Conservation (phyloP, 2,329 filamentous ascomycete species). For the Trichophyton equinum region DNA sequence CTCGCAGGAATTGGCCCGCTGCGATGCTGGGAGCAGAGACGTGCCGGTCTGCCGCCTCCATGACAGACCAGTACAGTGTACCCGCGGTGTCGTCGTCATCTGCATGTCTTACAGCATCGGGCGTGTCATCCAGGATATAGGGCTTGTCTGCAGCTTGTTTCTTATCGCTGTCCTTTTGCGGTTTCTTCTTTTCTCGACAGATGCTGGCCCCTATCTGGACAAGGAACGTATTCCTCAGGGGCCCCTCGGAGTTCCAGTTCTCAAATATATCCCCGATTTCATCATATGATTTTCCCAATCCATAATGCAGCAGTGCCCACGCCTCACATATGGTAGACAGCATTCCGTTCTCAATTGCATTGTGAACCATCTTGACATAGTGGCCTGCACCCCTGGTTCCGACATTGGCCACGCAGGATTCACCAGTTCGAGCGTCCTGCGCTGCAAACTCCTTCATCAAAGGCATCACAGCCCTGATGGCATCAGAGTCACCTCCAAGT, state of each 20-base stretch:
- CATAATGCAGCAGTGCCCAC: constrained; percentile 50
- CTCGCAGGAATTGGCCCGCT: constrained; percentile 48
- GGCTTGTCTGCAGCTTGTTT: constrained; percentile 22
- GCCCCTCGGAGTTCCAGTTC: constrained; percentile 48
- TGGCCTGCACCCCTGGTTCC: constrained; percentile 54
- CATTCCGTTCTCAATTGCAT: constrained; percentile 63
- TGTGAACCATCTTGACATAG: constrained; percentile 66
- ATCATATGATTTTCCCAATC: constrained; percentile 46
- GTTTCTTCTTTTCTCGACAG: constrained; percentile 38
- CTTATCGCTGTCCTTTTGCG: constrained; percentile 11
- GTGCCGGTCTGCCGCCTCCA: constrained; percentile 49
- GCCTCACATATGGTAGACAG: constrained; percentile 52
- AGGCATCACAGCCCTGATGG: constrained; percentile 47
- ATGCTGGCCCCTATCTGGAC: constrained; percentile 52
- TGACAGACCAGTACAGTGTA: constrained; percentile 54
- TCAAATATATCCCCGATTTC: constrained; percentile 49
- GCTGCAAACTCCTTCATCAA: constrained; percentile 50
- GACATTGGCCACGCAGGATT: constrained; percentile 48
- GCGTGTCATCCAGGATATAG: constrained; percentile 48
- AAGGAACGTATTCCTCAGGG: constrained; percentile 49
- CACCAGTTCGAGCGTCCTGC: constrained; percentile 45
- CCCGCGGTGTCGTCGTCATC: constrained; percentile 53
- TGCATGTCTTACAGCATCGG: constrained; percentile 58
- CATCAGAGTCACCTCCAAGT: constrained; percentile 48
- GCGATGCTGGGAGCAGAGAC: constrained; percentile 53